Evolutionary conservation across 2,329 filamentous ascomycete species (phyloP), one percentile per base, ranked within the genome.

Genomic region (Pyrenochaeta sp.): DNA sequence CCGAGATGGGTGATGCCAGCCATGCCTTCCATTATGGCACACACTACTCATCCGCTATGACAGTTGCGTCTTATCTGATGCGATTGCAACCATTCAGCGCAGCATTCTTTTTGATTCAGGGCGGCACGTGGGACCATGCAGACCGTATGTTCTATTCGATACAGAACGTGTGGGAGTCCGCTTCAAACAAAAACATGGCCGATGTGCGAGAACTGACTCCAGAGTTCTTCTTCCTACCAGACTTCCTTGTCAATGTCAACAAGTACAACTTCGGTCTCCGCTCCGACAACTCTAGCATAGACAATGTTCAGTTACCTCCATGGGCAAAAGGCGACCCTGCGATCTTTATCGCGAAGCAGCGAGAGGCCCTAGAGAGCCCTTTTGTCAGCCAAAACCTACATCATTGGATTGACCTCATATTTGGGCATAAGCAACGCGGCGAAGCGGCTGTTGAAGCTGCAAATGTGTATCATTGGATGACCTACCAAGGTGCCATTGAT

Each of bases 11-110:
- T 7, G 93, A 97, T 51, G 82, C 84, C 40, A 66, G 63, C 21
- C 89, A 90, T 0, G 90, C 95, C 0, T 99, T 97, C 73, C 95
- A 99, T 72, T 99, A 98, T 64, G 95, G 95, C 15, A 99, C 96
- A 0, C 96, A 99, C 73, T 99, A 99, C 75, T 98, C 95, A 1
- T 98, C 95, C 2, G 95, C 95, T 7, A 99, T 98, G 95, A 97
- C 97, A 54, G 95, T 99, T 6, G 92, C 92, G 11, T 97, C 93
- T 0, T 99, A 97, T 68, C 83, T 99, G 35, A 97, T 99, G 67
- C 89, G 95, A 15, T 82, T 99, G 14, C 94, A 97, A 45, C 95
- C 95, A 0, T 99, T 98, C 72, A 94, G 97, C 20, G 92, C 98
- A 65, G 97, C 95, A 0, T 98, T 96, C 70, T 86, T 98, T 17